Evolutionary conservation across 2,329 filamentous ascomycete genomes (phyloP).

Genomic region (Curvularia hawaiiensis): DNA sequence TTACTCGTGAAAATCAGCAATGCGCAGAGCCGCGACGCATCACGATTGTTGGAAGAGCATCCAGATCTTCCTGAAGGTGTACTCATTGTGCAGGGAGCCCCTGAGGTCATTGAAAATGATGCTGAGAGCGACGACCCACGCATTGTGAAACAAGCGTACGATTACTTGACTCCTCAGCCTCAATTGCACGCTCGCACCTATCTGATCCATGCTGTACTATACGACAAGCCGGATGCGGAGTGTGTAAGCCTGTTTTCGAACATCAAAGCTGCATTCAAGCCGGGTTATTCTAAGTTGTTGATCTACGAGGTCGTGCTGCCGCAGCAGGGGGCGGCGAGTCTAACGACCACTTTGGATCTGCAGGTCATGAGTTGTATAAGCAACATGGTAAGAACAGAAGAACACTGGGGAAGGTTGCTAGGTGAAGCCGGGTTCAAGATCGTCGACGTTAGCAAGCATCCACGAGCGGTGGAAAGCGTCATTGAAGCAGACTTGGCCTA

Average conservation of each 20-base stretch:
- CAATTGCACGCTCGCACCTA: constrained; percentile 7
- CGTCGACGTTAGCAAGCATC: constrained; percentile 4
- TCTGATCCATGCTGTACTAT: constrained; percentile 5
- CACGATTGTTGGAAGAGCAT: constrained; percentile 5
- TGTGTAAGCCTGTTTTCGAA: constrained; percentile 8
- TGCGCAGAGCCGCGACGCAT: constrained; percentile 6
- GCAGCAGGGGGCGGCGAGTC: constrained; percentile 5
- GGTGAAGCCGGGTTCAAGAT: background rate
- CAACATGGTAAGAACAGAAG: constrained; percentile 9
- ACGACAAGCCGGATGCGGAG: constrained; percentile 8
- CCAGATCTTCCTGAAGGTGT: constrained; percentile 1
- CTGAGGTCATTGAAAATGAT: constrained; percentile 3
- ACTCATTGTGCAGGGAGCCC: constrained; percentile 5
- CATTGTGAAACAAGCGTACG: constrained; percentile 10
- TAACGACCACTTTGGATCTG: constrained; percentile 10
- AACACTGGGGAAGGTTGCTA: constrained; percentile 5
- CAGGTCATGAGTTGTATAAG: constrained; percentile 11
- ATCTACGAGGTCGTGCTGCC: constrained; percentile 10
- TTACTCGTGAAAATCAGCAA: constrained; percentile 7
- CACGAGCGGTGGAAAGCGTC: constrained; percentile 8
- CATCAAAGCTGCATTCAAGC: constrained; percentile 3
- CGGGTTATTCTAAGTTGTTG: constrained; percentile 4
- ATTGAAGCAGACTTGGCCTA: constrained; percentile 5
- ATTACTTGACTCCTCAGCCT: constrained; percentile 10
- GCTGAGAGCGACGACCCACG: constrained; percentile 3